phyloP scores from a whole-genome alignment of 1,284 basidiomycete species.

The Moesziomyces sp. region DNA sequence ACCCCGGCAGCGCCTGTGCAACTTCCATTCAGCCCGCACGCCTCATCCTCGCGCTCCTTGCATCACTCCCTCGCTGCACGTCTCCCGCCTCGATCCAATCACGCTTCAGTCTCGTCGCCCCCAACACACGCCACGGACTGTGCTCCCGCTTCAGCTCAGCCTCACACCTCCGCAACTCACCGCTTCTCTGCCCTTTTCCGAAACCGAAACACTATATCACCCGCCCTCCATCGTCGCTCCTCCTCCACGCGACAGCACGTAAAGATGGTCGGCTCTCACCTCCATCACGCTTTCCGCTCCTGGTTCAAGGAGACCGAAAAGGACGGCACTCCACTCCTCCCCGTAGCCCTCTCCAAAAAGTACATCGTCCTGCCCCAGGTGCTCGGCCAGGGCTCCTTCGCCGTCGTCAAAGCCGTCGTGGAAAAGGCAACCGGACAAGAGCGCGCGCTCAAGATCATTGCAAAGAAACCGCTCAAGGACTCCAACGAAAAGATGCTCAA shows the following conservation, averaged over 20 bases:
- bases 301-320: conserved; percentile 64
- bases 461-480: conserved; percentile 63
- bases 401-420: conserved; percentile 58
- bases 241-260: conserved; percentile 44
- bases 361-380: conserved; percentile 52
- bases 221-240: conserved; percentile 6
- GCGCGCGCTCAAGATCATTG: conserved; percentile 66
- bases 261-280: conserved; percentile 59
- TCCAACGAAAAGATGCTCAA: conserved; percentile 63
- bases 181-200: conserved; percentile 23
- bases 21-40: background rate
- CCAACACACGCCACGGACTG: background rate
- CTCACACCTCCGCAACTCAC: conserved; percentile 4
- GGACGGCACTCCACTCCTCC: conserved; percentile 60
- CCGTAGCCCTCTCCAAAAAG: conserved; percentile 58
- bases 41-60: conserved; percentile 9
- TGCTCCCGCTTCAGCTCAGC: background rate
- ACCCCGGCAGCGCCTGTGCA: background rate
- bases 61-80: conserved; percentile 30
- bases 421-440: conserved; percentile 54
- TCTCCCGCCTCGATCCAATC: conserved; percentile 9
- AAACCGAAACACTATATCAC: conserved; percentile 1
- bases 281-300: conserved; percentile 58
- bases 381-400: conserved; percentile 65
- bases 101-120: background rate